These are phyloP conservation scores for Erodium texanum DNA, from an alignment of 441 rosid species.

Conservation along the genomic window DNA sequence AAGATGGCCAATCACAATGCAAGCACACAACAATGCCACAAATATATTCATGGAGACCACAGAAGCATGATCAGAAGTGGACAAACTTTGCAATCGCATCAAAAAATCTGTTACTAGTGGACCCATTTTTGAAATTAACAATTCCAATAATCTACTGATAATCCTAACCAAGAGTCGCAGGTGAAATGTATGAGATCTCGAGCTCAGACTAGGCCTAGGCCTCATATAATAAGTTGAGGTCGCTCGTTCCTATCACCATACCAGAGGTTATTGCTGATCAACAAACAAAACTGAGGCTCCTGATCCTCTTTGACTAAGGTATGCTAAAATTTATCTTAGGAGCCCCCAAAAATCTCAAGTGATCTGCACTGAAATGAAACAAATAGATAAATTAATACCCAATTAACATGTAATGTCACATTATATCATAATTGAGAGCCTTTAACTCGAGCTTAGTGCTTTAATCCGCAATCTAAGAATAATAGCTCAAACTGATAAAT, in stretches of 20 bases:
- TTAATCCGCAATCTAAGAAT: neutral
- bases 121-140: neutral
- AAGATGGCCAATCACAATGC: conserved; percentile 39
- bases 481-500: too few species aligned
- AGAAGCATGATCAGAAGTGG: conserved; percentile 14
- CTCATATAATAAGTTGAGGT: too few species aligned
- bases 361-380: conserved; percentile 2
- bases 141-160: neutral
- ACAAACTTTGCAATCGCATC: neutral
- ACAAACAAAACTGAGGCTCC: too few species aligned
- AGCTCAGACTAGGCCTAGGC: too few species aligned
- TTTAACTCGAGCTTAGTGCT: neutral
- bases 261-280: too few species aligned
- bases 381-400: neutral
- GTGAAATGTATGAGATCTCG: too few species aligned
- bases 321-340: neutral
- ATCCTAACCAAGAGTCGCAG: too few species aligned
- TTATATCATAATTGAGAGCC: neutral
- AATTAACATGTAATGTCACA: neutral
- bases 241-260: too few species aligned
- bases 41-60: conserved; percentile 30
- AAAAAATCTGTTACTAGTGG: neutral
- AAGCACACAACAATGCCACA: conserved; percentile 31
- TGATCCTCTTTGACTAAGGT: too few species aligned
- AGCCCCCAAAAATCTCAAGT: neutral